Base-by-base conservation (phyloP, 306 rosid species). In the Fragaria vesca region DNA sequence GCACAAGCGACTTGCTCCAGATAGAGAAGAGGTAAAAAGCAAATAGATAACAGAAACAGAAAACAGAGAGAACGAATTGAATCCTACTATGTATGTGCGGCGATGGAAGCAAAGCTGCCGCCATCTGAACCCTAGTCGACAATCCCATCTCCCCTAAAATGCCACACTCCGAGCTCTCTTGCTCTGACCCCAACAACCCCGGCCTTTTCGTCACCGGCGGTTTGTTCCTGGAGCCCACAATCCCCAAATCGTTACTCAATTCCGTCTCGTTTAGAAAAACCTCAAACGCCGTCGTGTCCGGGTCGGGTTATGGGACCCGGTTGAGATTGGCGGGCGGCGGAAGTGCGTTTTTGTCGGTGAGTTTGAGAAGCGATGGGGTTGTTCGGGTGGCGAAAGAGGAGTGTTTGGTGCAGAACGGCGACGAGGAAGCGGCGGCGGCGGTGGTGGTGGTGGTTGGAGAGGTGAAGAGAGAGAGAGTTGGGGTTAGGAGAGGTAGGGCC, bases 221-320 rank as follows among this genome's bases (percentile, higher is more conserved):
- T 5, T 86, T 94, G 74, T 94, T 92, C 83, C 93, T 90, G 11
- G 98, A 94, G 4, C 84, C 92, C 58, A 20, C 81, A 5, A 15
- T 83, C 75, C 79, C 97, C 54, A 86, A 83, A 74, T 87, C 93
- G 3, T 79, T 92, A 9, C 71, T 73, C 71, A 84, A 87, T 47
- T 84, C 84, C 16, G 71, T 91, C 76, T 75, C 87, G 5, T 66
- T 73, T 12, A 12, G 32, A 6, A 83, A 75, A 61, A 75, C 81
- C 3, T 77, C 77, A 3, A n/a, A 81, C 3, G 65, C 48, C 57
- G 34, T 80, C 55, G 75, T 73, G 18, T 67, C 85, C 32, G 72
- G 76, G 20, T 78, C 81, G 8, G 76, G 68, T 50, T 54, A 70
- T 12, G 47, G 51, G 16, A 57, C 57, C 69, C 80, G 82, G 61